A percentile compares a stretch with the other conserved stretches of the same genome.
Conservation (phyloP, 2,329 filamentous ascomycete genomes). For the Cercospora brassicicola region DNA sequence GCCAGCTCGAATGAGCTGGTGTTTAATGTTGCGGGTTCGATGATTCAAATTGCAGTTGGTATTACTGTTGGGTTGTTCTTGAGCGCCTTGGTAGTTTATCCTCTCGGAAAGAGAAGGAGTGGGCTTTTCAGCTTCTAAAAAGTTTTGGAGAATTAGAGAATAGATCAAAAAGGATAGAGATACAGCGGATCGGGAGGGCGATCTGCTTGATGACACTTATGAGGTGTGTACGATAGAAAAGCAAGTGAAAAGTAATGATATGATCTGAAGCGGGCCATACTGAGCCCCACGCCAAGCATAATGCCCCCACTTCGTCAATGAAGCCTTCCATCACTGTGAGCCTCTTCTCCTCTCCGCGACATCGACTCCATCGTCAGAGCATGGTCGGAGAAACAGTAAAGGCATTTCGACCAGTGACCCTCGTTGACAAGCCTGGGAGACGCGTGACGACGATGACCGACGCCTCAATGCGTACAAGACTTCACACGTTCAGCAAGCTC, state of each 20-base stretch:
- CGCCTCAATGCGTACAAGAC: slow-evolving; percentile 19
- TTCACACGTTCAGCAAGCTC: slow-evolving; percentile 17
- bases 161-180: not conserved
- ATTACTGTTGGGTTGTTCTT: slow-evolving; percentile 53
- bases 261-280: not conserved
- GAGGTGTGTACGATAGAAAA: slow-evolving; percentile 5
- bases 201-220: slow-evolving; percentile 6
- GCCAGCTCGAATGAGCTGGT: slow-evolving; percentile 44
- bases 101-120: slow-evolving; percentile 50
- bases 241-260: not conserved
- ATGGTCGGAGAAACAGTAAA: not conserved
- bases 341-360: not conserved
- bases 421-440: not conserved
- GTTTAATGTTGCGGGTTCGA: slow-evolving; percentile 50
- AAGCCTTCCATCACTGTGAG: not conserved
- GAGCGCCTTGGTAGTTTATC: slow-evolving; percentile 50
- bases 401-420: not conserved
- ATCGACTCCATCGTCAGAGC: not conserved
- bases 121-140: slow-evolving; percentile 43
- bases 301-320: not conserved
- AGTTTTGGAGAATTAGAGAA: not conserved
- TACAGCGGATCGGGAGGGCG: not conserved
- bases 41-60: slow-evolving; percentile 53
- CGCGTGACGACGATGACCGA: slow-evolving; percentile 4
- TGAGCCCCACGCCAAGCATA: slow-evolving; percentile 6